Evolutionary conservation across 768 basidiomycete genomes (phyloP), one percentile per base, ranked within the genome.

Genomic region (Punctularia strigosozonata): DNA sequence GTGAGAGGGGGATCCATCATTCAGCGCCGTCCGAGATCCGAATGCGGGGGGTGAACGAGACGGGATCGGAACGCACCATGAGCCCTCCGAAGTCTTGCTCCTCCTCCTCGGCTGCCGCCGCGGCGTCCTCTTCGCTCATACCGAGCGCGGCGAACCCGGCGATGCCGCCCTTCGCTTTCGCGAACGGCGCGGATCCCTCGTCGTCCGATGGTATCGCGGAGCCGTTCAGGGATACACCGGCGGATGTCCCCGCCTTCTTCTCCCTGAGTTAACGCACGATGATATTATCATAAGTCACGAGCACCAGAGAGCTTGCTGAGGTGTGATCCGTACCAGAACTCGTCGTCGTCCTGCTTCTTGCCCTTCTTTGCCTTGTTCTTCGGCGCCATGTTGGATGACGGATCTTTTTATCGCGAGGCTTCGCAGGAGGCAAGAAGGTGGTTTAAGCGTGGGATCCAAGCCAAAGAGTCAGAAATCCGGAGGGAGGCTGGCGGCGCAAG

Each of bases 301-400:
- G n/a, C n/a, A n/a, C n/a, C n/a, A n/a, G n/a, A n/a, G n/a, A n/a
- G n/a, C n/a, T n/a, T n/a, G n/a, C n/a, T n/a, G n/a, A n/a, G n/a
- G n/a, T 20, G 31, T 25, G 14, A 24, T 12, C 43, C 65, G 24
- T 36, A 87, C 89, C 89, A 94, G 62, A 72, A 84, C 26, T 73
- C 78, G 50, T 88, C 86, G 46, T 92, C 88, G 48, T 81, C 77
- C 31, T 65, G 66, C 50, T 77, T 81, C 64, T 90, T 90, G 22
- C 70, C 76, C 52, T 90, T 92, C 67, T 92, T 94, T 46, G 81
- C 89, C 55, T 88, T 88, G 55, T 67, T 71, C 56, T 80, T 80
- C 21, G 78, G 77, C 23, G 78, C 64, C 73, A 76, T 75, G 13
- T 25, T 42, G 21, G 19, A 34, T 10, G 26, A 28, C 26, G 26